phyloP scores from a whole-genome alignment of 805 yeast species.

The Blastobotrys mokoenaii region DNA sequence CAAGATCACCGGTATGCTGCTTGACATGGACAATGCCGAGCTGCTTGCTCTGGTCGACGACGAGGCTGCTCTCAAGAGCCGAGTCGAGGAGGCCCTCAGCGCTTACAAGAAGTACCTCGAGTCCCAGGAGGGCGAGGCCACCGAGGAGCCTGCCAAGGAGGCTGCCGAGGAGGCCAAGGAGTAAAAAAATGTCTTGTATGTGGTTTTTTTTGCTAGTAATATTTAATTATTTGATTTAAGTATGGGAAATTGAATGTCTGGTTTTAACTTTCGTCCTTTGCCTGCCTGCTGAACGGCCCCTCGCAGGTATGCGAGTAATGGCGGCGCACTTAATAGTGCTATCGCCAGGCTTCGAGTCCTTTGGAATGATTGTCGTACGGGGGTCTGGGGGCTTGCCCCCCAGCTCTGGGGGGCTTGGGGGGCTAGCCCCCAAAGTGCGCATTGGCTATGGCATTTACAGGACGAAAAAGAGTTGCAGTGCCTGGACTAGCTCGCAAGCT shows the following conservation, averaged over 20 bases:
- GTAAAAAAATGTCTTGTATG: neutral
- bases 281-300: neutral
- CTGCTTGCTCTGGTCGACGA: constrained; percentile 82
- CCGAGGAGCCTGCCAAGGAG: constrained; percentile 1
- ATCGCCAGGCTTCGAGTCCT: too few species aligned
- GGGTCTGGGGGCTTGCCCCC: too few species aligned
- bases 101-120: constrained; percentile 90
- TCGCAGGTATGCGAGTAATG: too few species aligned
- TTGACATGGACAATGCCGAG: constrained; percentile 89
- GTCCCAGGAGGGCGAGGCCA: constrained; percentile 23
- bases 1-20: constrained; percentile 97
- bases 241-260: neutral
- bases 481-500: too few species aligned
- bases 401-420: too few species aligned
- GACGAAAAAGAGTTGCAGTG: too few species aligned
- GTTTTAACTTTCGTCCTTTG: neutral
- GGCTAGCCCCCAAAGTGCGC: too few species aligned
- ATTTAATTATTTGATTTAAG: neutral
- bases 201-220: neutral
- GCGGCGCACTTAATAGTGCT: too few species aligned
- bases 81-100: constrained; percentile 87
- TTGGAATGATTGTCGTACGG: too few species aligned
- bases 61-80: constrained; percentile 80
- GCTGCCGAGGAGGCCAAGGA: neutral
- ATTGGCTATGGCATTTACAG: too few species aligned